Evolutionary conservation across 495 filamentous ascomycete species (phyloP), one percentile per base, ranked within the genome.

Genomic region (Parathielavia hyrcaniae): DNA sequence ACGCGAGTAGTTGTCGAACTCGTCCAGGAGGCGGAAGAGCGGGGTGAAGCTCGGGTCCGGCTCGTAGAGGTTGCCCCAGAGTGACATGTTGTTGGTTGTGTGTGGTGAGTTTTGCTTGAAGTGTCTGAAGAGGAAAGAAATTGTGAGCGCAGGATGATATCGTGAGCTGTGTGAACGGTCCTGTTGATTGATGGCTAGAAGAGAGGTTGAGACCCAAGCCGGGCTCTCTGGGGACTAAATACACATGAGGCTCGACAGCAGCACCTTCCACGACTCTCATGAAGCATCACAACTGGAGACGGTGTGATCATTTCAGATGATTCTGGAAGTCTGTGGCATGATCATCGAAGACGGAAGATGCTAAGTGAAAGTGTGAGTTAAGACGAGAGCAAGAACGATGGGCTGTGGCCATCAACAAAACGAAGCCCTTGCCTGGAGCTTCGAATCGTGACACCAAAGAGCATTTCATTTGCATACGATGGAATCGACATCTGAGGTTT

Each of bases 1-100:
- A 44, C 71, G 66, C 26, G 72, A 69, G 64, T 82, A 80, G 63
- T 70, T 71, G 66, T 85, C 85, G 66, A 86, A 86, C 73, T 89
- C 86, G 64, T 90, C 85, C 36, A 95, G 77, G 32, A 92, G 74
- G 41, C 81, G 82, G 79, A 91, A 87, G 64, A 91, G 78, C 32
- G 85, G 82, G 30, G 75, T 67, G 73, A 87, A 82, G 71, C 83
- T 73, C 60, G 69, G 68, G 57, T 75, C 66, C 32, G 64, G 73
- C 58, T 70, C 65, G 70, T 73, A 73, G 68, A 79, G 75, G 60
- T 72, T 68, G 64, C 77, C 77, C 61, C 83, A 74, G 70, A 88
- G 77, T 64, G 86, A 77, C 87, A 91, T 89, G 63, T 70, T 82
- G 70, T n/a, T 26, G 13, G 43, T 9, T 46, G 11, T 38, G 43